Evolutionary conservation across 441 rosid genomes (phyloP).

Genomic region (Populus hybrid): DNA sequence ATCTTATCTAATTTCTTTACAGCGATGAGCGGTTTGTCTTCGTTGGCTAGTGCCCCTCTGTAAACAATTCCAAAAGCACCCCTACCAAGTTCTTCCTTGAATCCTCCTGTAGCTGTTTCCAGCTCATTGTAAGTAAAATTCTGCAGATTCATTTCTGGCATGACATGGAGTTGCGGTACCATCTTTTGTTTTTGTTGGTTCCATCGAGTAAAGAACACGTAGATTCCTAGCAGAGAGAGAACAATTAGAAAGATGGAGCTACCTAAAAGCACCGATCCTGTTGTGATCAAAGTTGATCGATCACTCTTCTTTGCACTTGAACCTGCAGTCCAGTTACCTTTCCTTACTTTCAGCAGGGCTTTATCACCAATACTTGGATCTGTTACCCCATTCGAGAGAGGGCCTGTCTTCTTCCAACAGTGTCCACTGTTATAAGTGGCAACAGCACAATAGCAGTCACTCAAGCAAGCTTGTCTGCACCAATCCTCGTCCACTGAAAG

Average conservation of each 20-base stretch:
- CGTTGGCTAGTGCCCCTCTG: no score
- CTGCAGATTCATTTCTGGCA: no score
- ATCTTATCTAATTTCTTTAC: no score
- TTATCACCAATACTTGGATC: neutral
- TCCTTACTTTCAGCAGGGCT: conserved; percentile 14
- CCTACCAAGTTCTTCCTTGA: no score
- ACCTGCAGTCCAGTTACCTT: neutral
- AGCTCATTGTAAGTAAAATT: no score
- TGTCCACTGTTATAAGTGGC: conserved; percentile 18
- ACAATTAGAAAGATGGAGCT: conserved; percentile 14
- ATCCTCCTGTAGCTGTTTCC: no score
- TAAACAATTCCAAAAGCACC: no score
- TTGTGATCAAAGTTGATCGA: neutral
- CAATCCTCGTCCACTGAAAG: no score
- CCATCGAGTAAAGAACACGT: no score
- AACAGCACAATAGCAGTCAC: conserved; percentile 44
- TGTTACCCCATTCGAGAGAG: conserved; percentile 4
- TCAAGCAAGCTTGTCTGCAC: conserved; percentile 10
- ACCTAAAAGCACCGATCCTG: conserved; percentile 24
- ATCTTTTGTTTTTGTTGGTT: no score
- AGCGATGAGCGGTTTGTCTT: no score
- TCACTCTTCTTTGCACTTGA: neutral
- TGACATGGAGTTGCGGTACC: no score
- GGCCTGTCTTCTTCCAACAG: conserved; percentile 36
- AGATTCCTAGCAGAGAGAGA: neutral